Conservation (phyloP, 176 grass and related monocot genomes). For the Oryza australiensis region DNA sequence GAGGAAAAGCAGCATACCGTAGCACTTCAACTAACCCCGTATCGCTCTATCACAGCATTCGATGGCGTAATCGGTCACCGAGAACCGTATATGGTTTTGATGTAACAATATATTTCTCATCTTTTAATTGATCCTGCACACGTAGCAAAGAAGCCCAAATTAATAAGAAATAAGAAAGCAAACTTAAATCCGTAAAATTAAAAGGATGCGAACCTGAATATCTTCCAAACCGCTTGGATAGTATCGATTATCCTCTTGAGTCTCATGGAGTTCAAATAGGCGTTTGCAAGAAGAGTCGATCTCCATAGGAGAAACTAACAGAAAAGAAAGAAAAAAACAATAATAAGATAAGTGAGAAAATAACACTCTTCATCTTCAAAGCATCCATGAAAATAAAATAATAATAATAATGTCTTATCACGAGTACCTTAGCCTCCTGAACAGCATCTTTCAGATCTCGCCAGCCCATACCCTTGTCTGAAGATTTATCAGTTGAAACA, state of each 20-base stretch:
- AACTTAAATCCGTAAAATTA: slow-evolving; percentile 23
- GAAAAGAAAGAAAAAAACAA: slow-evolving; percentile 7
- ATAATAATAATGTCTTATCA: neutral
- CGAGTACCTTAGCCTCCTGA: slow-evolving; percentile 82
- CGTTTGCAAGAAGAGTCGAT: slow-evolving; percentile 66
- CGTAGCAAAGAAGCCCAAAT: neutral
- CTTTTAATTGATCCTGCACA: slow-evolving; percentile 77
- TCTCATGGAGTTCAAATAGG: slow-evolving; percentile 92
- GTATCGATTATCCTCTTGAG: slow-evolving; percentile 89
- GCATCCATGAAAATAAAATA: slow-evolving; percentile 24
- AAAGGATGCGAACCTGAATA: slow-evolving; percentile 67
- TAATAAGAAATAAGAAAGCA: slow-evolving; percentile 19
- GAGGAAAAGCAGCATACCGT: slow-evolving; percentile 54
- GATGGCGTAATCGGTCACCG: slow-evolving; percentile 69
- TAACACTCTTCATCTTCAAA: slow-evolving; percentile 21
- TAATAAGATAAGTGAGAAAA: slow-evolving; percentile 32
- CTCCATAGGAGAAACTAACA: slow-evolving; percentile 46
- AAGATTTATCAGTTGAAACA: slow-evolving; percentile 62
- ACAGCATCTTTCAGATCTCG: slow-evolving; percentile 81
- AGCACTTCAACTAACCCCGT: slow-evolving; percentile 70
- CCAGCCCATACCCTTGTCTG: slow-evolving; percentile 72
- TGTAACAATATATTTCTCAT: slow-evolving; percentile 69
- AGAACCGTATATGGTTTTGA: slow-evolving; percentile 77
- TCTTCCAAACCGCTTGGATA: slow-evolving; percentile 89
- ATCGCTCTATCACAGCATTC: slow-evolving; percentile 72